Conservation (phyloP, 768 basidiomycete genomes). For the Podaxis sp. region DNA sequence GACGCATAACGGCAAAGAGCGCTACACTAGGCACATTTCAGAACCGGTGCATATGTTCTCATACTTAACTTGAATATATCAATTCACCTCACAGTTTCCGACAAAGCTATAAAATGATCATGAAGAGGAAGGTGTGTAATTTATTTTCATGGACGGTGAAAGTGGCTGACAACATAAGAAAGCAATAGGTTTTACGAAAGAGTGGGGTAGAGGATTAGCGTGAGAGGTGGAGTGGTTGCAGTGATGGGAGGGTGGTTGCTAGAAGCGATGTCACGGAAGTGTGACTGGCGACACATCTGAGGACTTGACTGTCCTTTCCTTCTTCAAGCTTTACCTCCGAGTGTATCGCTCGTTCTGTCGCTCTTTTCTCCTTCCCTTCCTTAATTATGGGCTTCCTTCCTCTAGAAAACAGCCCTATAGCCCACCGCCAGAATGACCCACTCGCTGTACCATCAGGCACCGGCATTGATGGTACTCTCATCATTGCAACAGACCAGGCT, state of each 20-base stretch:
- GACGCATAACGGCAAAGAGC: no score
- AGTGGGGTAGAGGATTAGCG: background rate
- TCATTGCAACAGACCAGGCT: conserved; percentile 5
- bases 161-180: no score
- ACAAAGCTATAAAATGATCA: no score
- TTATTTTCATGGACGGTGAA: no score
- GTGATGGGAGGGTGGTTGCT: background rate
- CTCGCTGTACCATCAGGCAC: conserved; percentile 14
- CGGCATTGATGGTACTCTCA: conserved; percentile 16
- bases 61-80: no score
- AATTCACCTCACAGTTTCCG: no score
- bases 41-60: no score
- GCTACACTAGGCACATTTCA: no score
- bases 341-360: conserved; percentile 1
- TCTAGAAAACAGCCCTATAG: background rate
- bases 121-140: no score
- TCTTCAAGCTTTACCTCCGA: background rate
- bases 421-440: conserved; percentile 11
- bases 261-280: background rate
- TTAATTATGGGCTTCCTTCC: conserved; percentile 2
- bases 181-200: no score
- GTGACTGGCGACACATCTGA: background rate
- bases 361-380: background rate
- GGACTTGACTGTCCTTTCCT: background rate
- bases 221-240: conserved; percentile 4